A percentile compares a stretch with the other conserved stretches of the same genome.
These are phyloP conservation scores for Claviceps spartinae DNA, from an alignment of 2,329 filamentous ascomycete species.

Conservation along the genomic window DNA sequence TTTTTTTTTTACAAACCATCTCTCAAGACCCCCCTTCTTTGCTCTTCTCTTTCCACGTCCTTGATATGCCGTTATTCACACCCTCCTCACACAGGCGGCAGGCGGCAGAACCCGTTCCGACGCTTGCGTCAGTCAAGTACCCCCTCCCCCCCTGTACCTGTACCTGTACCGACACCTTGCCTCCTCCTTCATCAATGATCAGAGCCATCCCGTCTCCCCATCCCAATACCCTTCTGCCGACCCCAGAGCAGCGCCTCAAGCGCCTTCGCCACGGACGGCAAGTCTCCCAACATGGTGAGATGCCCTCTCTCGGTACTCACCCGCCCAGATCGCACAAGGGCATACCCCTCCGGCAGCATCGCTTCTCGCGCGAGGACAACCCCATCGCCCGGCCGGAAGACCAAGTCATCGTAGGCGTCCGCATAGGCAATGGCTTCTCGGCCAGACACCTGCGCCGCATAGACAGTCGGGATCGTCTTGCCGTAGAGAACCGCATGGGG, in stretches of 20 bases:
- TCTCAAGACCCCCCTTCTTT: too few species aligned
- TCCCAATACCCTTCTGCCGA: constrained; percentile 58
- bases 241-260: constrained; percentile 55
- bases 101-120: too few species aligned
- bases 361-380: constrained; percentile 77
- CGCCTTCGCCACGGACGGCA: constrained; percentile 66
- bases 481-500: constrained; percentile 75
- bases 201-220: constrained; percentile 25
- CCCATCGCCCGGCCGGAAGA: constrained; percentile 79
- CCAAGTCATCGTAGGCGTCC: constrained; percentile 74
- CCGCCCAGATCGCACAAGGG: constrained; percentile 56
- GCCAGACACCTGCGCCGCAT: constrained; percentile 60
- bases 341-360: constrained; percentile 73
- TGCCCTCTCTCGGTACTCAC: constrained; percentile 76
- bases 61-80: too few species aligned
- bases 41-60: too few species aligned
- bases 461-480: constrained; percentile 75
- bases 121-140: background rate
- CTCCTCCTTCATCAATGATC: too few species aligned
- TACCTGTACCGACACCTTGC: background rate
- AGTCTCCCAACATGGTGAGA: constrained; percentile 72
- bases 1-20: too few species aligned
- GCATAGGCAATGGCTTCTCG: constrained; percentile 60
- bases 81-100: too few species aligned
- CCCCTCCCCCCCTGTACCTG: too few species aligned